phyloP scores from a whole-genome alignment of 371 early-diverging fungal genomes.

The Apophysomyces variabilis region DNA sequence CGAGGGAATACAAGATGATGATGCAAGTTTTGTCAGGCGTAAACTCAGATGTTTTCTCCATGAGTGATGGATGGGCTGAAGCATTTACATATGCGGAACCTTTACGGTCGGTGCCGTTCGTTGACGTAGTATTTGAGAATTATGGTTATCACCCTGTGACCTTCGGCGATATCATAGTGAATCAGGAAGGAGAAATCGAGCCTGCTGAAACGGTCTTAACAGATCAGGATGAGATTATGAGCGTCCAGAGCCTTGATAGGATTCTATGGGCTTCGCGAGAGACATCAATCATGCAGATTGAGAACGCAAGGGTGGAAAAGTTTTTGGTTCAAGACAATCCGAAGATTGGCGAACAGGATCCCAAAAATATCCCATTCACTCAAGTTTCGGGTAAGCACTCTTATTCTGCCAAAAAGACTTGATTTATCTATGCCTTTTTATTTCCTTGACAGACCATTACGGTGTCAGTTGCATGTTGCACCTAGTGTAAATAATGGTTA shows the following conservation, averaged over 20 bases:
- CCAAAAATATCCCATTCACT: conserved; percentile 34
- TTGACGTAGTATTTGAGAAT: conserved; percentile 60
- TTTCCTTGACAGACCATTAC: conserved; percentile 37
- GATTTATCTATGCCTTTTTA: not conserved
- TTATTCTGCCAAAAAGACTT: not conserved
- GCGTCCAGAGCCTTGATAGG: conserved; percentile 75
- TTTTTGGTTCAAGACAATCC: conserved; percentile 36
- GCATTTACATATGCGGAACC: conserved; percentile 2
- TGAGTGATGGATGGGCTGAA: conserved; percentile 39
- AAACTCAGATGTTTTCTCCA: conserved; percentile 8
- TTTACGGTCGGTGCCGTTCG: conserved; percentile 18
- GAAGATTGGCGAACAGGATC: conserved; percentile 10
- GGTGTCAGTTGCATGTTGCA: conserved; percentile 24
- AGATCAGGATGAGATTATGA: conserved; percentile 51
- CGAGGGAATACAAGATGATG: conserved; percentile 70
- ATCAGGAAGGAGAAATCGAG: conserved; percentile 39
- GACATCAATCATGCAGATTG: conserved; percentile 10
- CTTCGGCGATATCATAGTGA: conserved; percentile 64
- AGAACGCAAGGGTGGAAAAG: conserved; percentile 35
- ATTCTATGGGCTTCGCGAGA: conserved; percentile 51
- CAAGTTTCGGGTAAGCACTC: conserved; percentile 53
- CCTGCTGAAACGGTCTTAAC: conserved; percentile 72
- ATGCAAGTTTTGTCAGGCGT: conserved; percentile 64
- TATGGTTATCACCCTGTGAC: conserved; percentile 80
- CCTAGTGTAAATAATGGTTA: not conserved